Conservation (phyloP, 129 eudicot species). For the Flaveria robusta region DNA sequence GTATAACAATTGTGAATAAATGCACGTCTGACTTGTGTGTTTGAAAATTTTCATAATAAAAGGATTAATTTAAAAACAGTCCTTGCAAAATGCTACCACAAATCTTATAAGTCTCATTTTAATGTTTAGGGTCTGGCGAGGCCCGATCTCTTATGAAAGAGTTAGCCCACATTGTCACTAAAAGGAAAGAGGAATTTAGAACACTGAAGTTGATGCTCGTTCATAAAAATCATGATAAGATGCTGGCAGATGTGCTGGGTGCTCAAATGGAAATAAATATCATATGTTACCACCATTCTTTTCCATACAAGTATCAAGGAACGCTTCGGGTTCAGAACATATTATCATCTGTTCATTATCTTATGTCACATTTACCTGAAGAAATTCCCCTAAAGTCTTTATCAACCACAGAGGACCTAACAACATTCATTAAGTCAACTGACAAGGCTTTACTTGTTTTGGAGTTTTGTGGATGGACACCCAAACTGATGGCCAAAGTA, state of each 20-base stretch:
- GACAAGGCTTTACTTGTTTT: slow-evolving; percentile 78
- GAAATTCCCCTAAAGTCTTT: slow-evolving; percentile 64
- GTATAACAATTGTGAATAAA: too few relatives aligned
- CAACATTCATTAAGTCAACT: slow-evolving; percentile 64
- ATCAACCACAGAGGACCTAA: slow-evolving; percentile 52
- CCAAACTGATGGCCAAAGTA: slow-evolving; percentile 51
- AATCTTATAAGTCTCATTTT: slow-evolving; percentile 34
- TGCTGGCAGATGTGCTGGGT: slow-evolving; percentile 78
- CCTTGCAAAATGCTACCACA: slow-evolving; percentile 5
- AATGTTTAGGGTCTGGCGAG: slow-evolving; percentile 85
- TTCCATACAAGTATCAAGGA: slow-evolving; percentile 73
- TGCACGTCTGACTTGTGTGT: too few relatives aligned
- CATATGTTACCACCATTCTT: slow-evolving; percentile 59
- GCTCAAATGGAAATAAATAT: slow-evolving; percentile 71
- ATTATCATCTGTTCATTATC: slow-evolving; percentile 66
- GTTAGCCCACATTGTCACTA: slow-evolving; percentile 46
- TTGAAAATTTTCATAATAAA: not conserved
- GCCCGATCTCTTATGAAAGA: slow-evolving; percentile 81
- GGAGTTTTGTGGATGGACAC: slow-evolving; percentile 94
- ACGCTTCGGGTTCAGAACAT: slow-evolving; percentile 67
- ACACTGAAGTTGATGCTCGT: slow-evolving; percentile 71
- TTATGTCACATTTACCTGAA: slow-evolving; percentile 62
- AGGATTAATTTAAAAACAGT: not conserved
- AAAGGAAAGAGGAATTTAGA: slow-evolving; percentile 51
- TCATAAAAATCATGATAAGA: slow-evolving; percentile 53